Evolutionary conservation across 306 rosid species (phyloP).

Genomic region (Astragalus membranaceus): DNA sequence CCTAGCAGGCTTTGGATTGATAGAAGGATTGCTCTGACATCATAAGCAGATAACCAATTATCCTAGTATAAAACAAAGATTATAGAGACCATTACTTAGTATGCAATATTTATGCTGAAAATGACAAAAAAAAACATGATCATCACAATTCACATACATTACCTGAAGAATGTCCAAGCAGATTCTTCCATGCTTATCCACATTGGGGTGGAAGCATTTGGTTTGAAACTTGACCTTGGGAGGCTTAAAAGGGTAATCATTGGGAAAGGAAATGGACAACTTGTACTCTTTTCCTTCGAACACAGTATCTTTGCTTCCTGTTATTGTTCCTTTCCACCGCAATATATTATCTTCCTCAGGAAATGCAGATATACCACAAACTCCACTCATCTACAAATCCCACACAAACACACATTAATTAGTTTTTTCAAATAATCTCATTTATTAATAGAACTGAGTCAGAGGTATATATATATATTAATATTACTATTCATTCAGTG

Average conservation of each 20-base stretch:
- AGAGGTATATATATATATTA: no score
- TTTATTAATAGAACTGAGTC: no score
- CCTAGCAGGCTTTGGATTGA: constrained; percentile 48
- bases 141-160: not conserved
- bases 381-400: constrained; percentile 77
- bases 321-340: constrained; percentile 93
- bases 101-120: not conserved
- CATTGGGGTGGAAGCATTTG: constrained; percentile 84
- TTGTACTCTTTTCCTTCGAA: constrained; percentile 89
- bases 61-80: not conserved
- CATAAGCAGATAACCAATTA: constrained; percentile 33
- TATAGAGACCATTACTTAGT: not conserved
- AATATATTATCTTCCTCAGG: constrained; percentile 96
- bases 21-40: constrained; percentile 30
- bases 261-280: constrained; percentile 68
- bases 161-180: constrained; percentile 99
- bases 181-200: constrained; percentile 73
- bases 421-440: no score
- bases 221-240: constrained; percentile 94
- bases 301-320: constrained; percentile 89
- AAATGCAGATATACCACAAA: constrained; percentile 81
- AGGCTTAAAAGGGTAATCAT: constrained; percentile 88
- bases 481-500: no score
- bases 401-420: not conserved
- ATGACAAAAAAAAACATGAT: not conserved